Evolutionary conservation across 1,139 yeast species (phyloP).

Genomic region (Starmera stellimalicola): DNA sequence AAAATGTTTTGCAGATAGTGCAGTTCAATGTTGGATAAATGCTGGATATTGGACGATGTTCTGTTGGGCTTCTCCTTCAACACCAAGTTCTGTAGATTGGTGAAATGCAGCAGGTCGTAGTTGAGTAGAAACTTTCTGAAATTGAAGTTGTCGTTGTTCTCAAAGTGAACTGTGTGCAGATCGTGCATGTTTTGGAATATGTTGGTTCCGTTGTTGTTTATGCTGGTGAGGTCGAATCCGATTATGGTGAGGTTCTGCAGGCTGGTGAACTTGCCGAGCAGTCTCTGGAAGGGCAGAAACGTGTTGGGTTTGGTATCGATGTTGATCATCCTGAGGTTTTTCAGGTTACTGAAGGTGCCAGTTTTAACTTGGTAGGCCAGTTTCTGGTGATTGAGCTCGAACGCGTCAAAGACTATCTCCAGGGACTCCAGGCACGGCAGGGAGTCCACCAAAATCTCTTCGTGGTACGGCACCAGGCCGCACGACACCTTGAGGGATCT

Average conservation of each 20-base stretch:
- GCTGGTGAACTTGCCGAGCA: conserved; percentile 12
- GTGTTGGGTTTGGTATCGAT: conserved; percentile 10
- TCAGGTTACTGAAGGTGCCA: conserved; percentile 6
- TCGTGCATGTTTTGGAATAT: conserved; percentile 13
- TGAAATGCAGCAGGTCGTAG: conserved; percentile 10
- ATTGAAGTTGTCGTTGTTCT: conserved; percentile 12
- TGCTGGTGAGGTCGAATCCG: conserved; percentile 12
- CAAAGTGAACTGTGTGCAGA: conserved; percentile 11
- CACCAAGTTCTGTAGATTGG: conserved; percentile 8
- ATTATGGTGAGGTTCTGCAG: conserved; percentile 10
- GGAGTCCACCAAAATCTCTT: conserved; percentile 8
- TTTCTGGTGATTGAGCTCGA: background rate
- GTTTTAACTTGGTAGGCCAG: conserved; percentile 2
- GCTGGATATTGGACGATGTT: conserved; percentile 10
- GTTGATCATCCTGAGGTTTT: conserved; percentile 9
- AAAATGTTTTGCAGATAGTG: conserved; percentile 10
- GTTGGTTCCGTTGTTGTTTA: conserved; percentile 12
- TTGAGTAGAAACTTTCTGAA: conserved; percentile 9
- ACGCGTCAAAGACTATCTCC: conserved; percentile 6
- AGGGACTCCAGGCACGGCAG: conserved; percentile 12
- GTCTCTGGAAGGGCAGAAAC: conserved; percentile 11
- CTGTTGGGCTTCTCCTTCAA: conserved; percentile 8
- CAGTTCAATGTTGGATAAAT: conserved; percentile 7
- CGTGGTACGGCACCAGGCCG: conserved; percentile 9
- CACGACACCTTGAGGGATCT: conserved; percentile 9